Conservation (phyloP, 1,139 yeast genomes). For the Saccharomyces hybrid region DNA sequence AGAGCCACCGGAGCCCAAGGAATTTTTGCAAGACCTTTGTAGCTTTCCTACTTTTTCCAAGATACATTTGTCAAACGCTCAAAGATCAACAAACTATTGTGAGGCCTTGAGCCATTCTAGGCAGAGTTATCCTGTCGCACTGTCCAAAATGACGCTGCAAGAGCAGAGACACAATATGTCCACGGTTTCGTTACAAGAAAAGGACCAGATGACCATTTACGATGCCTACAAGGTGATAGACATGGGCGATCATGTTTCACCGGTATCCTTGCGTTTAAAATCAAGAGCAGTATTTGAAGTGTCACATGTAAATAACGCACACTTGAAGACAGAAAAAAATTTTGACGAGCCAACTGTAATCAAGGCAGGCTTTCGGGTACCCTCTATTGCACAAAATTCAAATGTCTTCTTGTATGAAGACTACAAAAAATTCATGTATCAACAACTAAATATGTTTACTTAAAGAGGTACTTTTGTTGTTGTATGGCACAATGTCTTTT, state of each 20-base stretch:
- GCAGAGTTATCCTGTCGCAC: not conserved
- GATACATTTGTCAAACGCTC: not conserved
- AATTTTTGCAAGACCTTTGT: conserved; percentile 5
- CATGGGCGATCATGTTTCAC: no score
- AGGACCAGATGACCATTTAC: no score
- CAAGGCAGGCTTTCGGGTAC: not conserved
- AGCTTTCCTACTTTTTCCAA: not conserved
- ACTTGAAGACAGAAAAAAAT: not conserved
- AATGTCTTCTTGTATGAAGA: not conserved
- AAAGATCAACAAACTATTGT: conserved; percentile 10
- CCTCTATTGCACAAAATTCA: not conserved
- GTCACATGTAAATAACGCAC: not conserved
- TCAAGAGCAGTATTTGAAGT: not conserved
- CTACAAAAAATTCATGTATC: not conserved
- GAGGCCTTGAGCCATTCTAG: conserved; percentile 1
- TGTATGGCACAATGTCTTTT: no score
- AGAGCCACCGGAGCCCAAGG: conserved; percentile 11
- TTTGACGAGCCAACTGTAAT: not conserved
- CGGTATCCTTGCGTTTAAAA: not conserved
- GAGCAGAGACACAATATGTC: not conserved
- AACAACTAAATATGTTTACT: not conserved
- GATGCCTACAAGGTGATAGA: no score
- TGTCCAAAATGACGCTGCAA: not conserved
- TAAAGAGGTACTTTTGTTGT: no score
- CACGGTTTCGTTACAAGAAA: no score